A percentile compares a stretch with the other conserved stretches of the same genome.
Evolutionary conservation across 176 grass and related monocot genomes (phyloP).

Genomic region (Oryza meridionalis): DNA sequence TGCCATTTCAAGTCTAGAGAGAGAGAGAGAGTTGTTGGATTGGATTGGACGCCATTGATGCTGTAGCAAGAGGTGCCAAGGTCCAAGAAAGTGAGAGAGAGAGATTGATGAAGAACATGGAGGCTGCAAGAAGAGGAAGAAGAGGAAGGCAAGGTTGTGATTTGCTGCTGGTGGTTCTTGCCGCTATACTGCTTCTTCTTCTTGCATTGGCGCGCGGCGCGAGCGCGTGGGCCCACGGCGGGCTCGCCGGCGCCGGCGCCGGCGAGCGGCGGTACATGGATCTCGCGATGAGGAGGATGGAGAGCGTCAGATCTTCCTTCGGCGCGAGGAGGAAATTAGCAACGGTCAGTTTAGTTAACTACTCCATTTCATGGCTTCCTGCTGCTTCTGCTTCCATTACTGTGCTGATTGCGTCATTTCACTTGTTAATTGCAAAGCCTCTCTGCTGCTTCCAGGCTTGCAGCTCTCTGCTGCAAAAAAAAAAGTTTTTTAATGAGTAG

Average conservation of each 20-base stretch:
- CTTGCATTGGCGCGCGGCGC: constrained; percentile 28
- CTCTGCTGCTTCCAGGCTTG: not conserved
- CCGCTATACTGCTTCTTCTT: not conserved
- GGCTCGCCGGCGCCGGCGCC: not conserved
- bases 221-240: constrained; percentile 31
- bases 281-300: constrained; percentile 43
- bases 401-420: not conserved
- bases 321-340: constrained; percentile 38
- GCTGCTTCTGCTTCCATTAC: not conserved
- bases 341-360: constrained; percentile 24
- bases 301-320: constrained; percentile 59
- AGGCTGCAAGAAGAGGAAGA: not conserved
- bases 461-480: constrained; percentile 5
- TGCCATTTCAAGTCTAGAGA: constrained; percentile 11
- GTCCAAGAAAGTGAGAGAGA: not conserved
- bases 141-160: not conserved
- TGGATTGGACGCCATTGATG: constrained; percentile 32
- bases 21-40: not conserved
- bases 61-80: not conserved
- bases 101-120: not conserved
- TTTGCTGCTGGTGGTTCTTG: not conserved
- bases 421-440: not conserved
- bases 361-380: not conserved
- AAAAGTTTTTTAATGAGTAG: not conserved
- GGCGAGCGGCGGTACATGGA: constrained; percentile 52